Percentiles rank a stretch among this genome's conserved stretches.
phyloP scores from a whole-genome alignment of 148 eudicot genomes.

The Talinum fruticosum region DNA sequence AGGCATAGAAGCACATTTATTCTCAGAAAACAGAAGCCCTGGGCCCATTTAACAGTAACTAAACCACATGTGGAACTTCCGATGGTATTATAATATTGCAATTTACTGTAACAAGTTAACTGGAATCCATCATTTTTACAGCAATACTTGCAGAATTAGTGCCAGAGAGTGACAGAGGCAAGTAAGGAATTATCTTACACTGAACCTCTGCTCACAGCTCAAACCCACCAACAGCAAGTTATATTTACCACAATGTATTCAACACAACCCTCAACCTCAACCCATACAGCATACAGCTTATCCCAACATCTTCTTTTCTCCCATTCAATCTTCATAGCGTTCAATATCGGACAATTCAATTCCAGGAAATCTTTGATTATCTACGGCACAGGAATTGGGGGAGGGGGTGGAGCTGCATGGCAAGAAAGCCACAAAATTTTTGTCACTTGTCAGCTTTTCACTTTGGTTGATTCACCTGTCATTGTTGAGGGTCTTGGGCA shows the following conservation, averaged over 20 bases:
- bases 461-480: conserved; percentile 9
- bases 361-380: neutral
- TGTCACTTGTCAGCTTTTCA: neutral
- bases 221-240: neutral
- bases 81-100: neutral
- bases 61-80: neutral
- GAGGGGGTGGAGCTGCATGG: neutral
- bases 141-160: neutral
- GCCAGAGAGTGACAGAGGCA: neutral
- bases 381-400: neutral
- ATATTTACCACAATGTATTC: conserved; percentile 6
- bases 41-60: neutral
- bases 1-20: neutral
- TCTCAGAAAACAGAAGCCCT: neutral
- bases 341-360: neutral
- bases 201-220: neutral
- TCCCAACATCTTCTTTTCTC: neutral
- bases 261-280: neutral
- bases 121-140: neutral
- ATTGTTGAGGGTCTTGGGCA: conserved; percentile 38
- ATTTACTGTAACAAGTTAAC: neutral
- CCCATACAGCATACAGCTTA: neutral
- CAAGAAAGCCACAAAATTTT: neutral
- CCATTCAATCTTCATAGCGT: conserved; percentile 6
- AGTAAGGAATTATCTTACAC: neutral